phyloP scores from a whole-genome alignment of 768 basidiomycete genomes.

The Tylopilus sp. region DNA sequence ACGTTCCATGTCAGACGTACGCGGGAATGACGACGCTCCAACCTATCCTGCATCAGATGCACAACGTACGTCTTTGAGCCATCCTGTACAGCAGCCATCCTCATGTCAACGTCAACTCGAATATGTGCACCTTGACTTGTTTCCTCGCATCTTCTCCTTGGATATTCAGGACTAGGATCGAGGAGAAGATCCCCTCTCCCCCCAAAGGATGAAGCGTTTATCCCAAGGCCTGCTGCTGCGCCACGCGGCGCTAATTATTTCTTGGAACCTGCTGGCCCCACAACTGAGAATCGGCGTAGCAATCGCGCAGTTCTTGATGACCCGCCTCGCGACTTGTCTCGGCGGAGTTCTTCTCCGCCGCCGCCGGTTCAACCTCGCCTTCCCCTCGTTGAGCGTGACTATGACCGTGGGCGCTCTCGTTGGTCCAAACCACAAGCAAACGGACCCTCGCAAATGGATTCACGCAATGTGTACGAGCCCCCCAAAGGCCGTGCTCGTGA shows the following conservation, averaged over 20 bases:
- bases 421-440: constrained; percentile 13
- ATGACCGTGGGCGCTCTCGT: constrained; percentile 13
- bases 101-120: constrained; percentile 27
- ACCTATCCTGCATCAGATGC: constrained; percentile 24
- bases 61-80: constrained; percentile 38
- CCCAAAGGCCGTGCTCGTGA: constrained; percentile 22
- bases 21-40: constrained; percentile 18
- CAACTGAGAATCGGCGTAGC: constrained; percentile 8
- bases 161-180: constrained; percentile 27
- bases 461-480: constrained; percentile 16
- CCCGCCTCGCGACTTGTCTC: constrained; percentile 4
- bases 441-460: constrained; percentile 13
- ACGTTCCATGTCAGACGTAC: constrained; percentile 16
- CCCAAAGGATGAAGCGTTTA: constrained; percentile 33
- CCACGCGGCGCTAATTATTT: constrained; percentile 12
- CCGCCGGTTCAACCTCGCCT: constrained; percentile 2
- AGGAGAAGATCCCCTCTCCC: constrained; percentile 38
- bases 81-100: constrained; percentile 26
- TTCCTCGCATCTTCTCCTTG: constrained; percentile 17
- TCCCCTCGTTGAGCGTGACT: constrained; percentile 11
- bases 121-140: constrained; percentile 18
- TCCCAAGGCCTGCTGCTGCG: constrained; percentile 13
- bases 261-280: neutral
- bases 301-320: constrained; percentile 3
- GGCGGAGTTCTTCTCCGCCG: constrained; percentile 13